Evolutionary conservation across 1,139 yeast species (phyloP), one percentile per base, ranked within the genome.

Genomic region (Zygosaccharomyces sapae): DNA sequence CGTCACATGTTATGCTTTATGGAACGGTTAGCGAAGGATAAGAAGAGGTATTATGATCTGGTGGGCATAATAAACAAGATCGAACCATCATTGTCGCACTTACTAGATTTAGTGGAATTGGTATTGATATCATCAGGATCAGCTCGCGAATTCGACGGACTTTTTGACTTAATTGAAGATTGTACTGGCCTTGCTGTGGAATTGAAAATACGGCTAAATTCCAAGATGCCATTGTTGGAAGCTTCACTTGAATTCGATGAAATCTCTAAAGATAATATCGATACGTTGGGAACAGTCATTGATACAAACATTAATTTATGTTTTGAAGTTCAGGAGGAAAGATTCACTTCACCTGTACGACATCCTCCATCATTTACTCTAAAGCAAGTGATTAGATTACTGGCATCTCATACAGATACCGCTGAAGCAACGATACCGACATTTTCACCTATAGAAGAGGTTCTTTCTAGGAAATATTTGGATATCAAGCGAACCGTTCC

Each of bases 161-260:
- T 65, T 13, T 57, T 67, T 48, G 66, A 67, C 47, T 45, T 59
- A 27, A 49, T 68, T 18, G 69, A 66, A 45, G 46, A 52, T 16
- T 58, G 70, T 34, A 71, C 76, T 42, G 76, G 72, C 49, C 55
- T 70, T 29, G 67, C 74, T 50, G 62, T 72, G 36, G 71, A 70
- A 3, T 70, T 75, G 22, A 73, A 74, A 54, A 70, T 71, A 43
- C 53, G 65, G 39, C 54, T 74, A 5, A 59, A 70, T 5, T 54
- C 67, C 1, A 61, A 73, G 31, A 76, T 79, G 56, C 65, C 67
- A 36, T 71, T 70, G 43, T 68, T 81, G 8, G 84, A 79, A 49
- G 67, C 82, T 6, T 73, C 85, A 1, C 68, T 74, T 9, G 83
- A 80, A 51, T 82, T 75, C 65, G 68, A 73, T 44, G 94, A 85